These are phyloP conservation scores for Colletotrichum sp. DNA, from an alignment of 2,329 filamentous ascomycete species.

Conservation along the genomic window DNA sequence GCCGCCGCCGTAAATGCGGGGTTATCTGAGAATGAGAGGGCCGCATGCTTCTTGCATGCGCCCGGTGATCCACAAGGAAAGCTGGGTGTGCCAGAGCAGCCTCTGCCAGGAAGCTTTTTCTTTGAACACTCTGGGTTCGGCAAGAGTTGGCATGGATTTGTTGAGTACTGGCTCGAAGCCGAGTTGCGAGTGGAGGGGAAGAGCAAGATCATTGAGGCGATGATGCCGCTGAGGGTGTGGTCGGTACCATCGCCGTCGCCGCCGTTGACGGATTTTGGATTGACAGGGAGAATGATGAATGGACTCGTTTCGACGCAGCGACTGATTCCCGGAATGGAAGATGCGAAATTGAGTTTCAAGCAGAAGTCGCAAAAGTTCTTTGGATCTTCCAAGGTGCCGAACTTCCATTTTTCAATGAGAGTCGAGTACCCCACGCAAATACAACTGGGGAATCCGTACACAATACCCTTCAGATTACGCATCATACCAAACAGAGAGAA, in stretches of 20 bases:
- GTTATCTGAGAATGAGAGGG: not conserved
- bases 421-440: constrained; percentile 31
- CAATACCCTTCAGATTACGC: constrained; percentile 26
- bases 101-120: constrained; percentile 23
- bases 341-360: constrained; percentile 32
- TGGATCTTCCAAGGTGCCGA: constrained; percentile 35
- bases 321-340: constrained; percentile 34
- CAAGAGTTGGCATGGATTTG: constrained; percentile 27
- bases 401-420: constrained; percentile 29
- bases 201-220: constrained; percentile 7
- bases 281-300: not conserved
- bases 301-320: constrained; percentile 24
- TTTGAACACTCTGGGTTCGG: not conserved
- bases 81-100: not conserved
- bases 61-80: not conserved
- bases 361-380: constrained; percentile 38
- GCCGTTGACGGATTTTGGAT: constrained; percentile 21
- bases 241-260: constrained; percentile 4
- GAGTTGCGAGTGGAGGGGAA: constrained; percentile 23
- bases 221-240: constrained; percentile 27
- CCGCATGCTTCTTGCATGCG: constrained; percentile 23
- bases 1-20: not conserved
- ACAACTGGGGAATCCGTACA: constrained; percentile 30
- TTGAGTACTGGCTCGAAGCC: constrained; percentile 41
- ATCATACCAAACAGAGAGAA: constrained; percentile 13